Base-by-base conservation (phyloP, 2,329 filamentous ascomycete genomes). In the Fusarium avenaceum region DNA sequence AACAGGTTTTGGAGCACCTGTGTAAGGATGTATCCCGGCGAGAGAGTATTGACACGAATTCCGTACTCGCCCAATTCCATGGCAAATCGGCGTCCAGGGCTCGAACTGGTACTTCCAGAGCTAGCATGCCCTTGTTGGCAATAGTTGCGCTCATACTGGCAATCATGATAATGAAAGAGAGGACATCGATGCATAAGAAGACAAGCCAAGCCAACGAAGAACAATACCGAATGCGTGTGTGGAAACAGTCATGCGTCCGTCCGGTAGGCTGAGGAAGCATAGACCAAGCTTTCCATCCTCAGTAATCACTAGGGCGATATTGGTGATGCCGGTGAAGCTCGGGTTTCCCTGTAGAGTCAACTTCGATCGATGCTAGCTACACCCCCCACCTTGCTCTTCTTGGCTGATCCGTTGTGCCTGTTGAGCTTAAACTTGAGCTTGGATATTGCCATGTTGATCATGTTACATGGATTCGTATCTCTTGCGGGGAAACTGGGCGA, bases 1-100 rank as follows among this genome's bases (percentile, higher is more conserved):
- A 97, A 96, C 32, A 97, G 86, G 59, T 87, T 86, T 76, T 92
- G 87, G 2, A 95, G 92, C 94, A 97, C 97, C 22, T 90, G 88
- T 3, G 92, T 94, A 22, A 91, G 86, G 74, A 94, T 93, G 76
- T 94, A 93, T 10, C 92, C 92, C 0, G 92, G 92, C 20, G 90
- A 93, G 66, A 96, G 87, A 15, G 90, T 93, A 80, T 96, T 95
- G 64, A 95, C 90, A 4, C 92, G 87, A 73, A 96, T 94, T 38
- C 87, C 88, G 76, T 91, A 80, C 70, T 83, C 78, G 46, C 90
- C 91, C 91, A 91, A 93, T 77, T 94, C 92, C 11, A 86, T 80
- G 2, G 91, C 91, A 10, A 94, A 24, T 22, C 19, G 15, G 9
- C 17, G 19, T 28, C n/a, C 33, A 32, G 19, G 39, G 24, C 22